Evolutionary conservation across 306 rosid genomes (phyloP), one percentile per base, ranked within the genome.

Genomic region (Lotus japonicus): DNA sequence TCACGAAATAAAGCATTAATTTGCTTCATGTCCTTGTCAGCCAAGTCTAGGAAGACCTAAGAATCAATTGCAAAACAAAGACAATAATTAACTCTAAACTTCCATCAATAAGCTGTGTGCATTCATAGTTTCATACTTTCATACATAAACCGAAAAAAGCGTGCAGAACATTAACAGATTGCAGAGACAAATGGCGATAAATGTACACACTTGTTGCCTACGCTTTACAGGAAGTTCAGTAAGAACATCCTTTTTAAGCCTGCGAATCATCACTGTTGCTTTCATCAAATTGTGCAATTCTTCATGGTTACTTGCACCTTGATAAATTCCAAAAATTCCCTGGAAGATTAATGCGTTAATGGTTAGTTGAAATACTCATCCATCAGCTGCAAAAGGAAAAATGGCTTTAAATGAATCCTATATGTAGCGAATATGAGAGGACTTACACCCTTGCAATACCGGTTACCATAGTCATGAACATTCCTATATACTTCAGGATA

Each of bases 371-470:
- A 55, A 74, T 13, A 28, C 48, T 42, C 67, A 23, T 58, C 45
- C 60, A 76, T 7, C 35, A 79, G 36, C 8, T 73, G 12, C 33
- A 54, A 61, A 70, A 66, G 52, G 56, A 76, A 45, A 52, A 53
- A 43, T 60, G 64, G 36, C 67, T 21, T 66, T 58, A 23, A 63
- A 54, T 64, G 17, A 57, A 64, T 70, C 45, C 11, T 36, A 52
- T 48, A 35, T 51, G 58, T 7, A 65, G 3, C 12, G 38, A 68
- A 70, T 71, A 68, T 55, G 26, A 77, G 77, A 74, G 63, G 63
- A 79, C 98, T 88, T 92, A 92, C 98, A 69, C 98, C 98, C 94
- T 84, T 86, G 92, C 98, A 94, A 74, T 94, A 94, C 58, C 96
- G 92, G 64, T 76, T 81, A 50, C 98, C 98, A 76, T 94, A 94